Conservation (phyloP, 1,284 basidiomycete species). For the Ceraceosorus guamensis region DNA sequence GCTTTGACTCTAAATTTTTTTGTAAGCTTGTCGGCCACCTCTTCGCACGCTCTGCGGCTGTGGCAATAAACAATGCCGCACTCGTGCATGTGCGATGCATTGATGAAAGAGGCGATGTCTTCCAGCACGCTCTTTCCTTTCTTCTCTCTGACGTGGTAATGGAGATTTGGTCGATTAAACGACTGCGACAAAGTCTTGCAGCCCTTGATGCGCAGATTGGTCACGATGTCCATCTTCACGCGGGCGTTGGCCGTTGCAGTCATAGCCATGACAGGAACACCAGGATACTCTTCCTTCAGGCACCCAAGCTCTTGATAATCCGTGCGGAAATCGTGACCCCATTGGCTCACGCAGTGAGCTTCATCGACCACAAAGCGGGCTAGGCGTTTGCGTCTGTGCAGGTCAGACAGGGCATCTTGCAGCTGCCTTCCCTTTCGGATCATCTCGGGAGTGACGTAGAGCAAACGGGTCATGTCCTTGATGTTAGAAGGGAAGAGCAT, state of each 20-base stretch:
- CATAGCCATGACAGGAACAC: conserved; percentile 85
- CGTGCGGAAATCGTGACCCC: conserved; percentile 73
- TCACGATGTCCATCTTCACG: conserved; percentile 71
- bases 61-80: conserved; percentile 85
- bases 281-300: conserved; percentile 66
- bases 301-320: conserved; percentile 57
- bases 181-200: conserved; percentile 60
- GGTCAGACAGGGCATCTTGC: conserved; percentile 56
- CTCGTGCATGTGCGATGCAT: conserved; percentile 56
- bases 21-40: conserved; percentile 63
- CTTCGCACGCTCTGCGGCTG: conserved; percentile 68
- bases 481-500: conserved; percentile 50
- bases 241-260: conserved; percentile 83
- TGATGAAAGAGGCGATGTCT: conserved; percentile 70
- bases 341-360: conserved; percentile 79
- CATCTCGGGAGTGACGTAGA: conserved; percentile 92
- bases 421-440: conserved; percentile 59
- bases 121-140: conserved; percentile 55
- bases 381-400: conserved; percentile 59
- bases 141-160: conserved; percentile 62
- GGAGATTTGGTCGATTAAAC: conserved; percentile 85
- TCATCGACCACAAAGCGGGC: conserved; percentile 93
- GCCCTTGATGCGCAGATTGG: conserved; percentile 60
- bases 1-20: conserved; percentile 60
- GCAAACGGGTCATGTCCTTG: conserved; percentile 52